These are phyloP conservation scores for Pichia insulana DNA, from an alignment of 805 yeast genomes.

Conservation along the genomic window DNA sequence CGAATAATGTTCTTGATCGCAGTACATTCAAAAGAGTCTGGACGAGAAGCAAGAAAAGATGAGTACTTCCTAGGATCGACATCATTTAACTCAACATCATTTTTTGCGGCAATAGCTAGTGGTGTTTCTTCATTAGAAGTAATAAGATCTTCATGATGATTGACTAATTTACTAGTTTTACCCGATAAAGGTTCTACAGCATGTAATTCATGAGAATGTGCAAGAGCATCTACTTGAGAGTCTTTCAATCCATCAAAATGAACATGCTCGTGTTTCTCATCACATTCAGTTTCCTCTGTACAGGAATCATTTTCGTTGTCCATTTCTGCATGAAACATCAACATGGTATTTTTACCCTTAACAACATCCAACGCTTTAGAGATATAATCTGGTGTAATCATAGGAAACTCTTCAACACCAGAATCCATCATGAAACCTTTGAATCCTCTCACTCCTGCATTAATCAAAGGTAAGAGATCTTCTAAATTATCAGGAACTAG, in stretches of 20 bases:
- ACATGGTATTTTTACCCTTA: conserved; percentile 53
- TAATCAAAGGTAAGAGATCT: conserved; percentile 64
- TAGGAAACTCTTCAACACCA: conserved; percentile 96
- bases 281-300: conserved; percentile 19
- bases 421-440: conserved; percentile 88
- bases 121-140: conserved; percentile 24
- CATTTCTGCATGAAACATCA: conserved; percentile 94
- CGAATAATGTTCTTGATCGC: conserved; percentile 69
- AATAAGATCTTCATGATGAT: conserved; percentile 17
- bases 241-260: conserved; percentile 29
- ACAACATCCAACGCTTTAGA: conserved; percentile 56
- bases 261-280: conserved; percentile 16
- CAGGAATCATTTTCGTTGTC: conserved; percentile 20
- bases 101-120: conserved; percentile 16
- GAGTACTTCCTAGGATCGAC: conserved; percentile 59
- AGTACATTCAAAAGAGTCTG: conserved; percentile 78
- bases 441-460: conserved; percentile 88
- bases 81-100: conserved; percentile 25
- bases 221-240: conserved; percentile 43
- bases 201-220: conserved; percentile 46
- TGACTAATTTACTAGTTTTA: conserved; percentile 28
- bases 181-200: conserved; percentile 56
- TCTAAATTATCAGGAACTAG: conserved; percentile 69
- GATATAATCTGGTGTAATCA: conserved; percentile 58
- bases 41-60: conserved; percentile 75